These are phyloP conservation scores for Leucocoprinus sp. DNA, from an alignment of 768 basidiomycete species.

Conservation along the genomic window DNA sequence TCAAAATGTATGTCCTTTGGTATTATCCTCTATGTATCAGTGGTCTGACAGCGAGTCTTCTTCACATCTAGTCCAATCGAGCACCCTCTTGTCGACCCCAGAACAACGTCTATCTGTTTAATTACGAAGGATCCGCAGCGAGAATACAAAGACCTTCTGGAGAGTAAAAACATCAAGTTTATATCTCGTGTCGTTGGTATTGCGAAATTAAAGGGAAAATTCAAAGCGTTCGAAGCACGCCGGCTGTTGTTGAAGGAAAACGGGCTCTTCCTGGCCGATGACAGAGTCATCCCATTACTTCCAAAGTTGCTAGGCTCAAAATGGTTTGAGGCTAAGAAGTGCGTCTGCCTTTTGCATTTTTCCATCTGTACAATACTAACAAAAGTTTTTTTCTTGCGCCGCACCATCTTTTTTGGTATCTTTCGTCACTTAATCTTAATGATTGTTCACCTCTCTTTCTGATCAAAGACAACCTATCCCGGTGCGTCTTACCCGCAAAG, in stretches of 20 bases:
- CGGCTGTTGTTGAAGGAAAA: conserved; percentile 81
- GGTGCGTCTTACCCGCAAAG: conserved; percentile 80
- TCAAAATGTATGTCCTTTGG: conserved; percentile 54
- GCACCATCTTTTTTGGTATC: neutral
- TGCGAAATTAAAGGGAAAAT: conserved; percentile 90
- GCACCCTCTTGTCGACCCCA: conserved; percentile 79
- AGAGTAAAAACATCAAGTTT: conserved; percentile 72
- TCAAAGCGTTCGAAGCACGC: conserved; percentile 76
- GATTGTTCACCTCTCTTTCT: neutral
- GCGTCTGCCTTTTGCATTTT: conserved; percentile 18
- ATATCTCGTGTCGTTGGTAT: conserved; percentile 88
- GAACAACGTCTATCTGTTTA: conserved; percentile 73
- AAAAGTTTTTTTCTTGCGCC: conserved; percentile 1
- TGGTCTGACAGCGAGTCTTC: neutral
- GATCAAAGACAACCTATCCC: conserved; percentile 82
- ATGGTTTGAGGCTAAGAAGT: conserved; percentile 97
- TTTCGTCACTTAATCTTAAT: neutral
- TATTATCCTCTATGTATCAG: neutral
- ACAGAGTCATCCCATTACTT: conserved; percentile 78
- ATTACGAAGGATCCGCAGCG: conserved; percentile 95
- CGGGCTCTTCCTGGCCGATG: conserved; percentile 89
- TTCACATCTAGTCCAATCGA: conserved; percentile 50
- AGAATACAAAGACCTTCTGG: conserved; percentile 91
- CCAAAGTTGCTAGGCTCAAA: conserved; percentile 82
- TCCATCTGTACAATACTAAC: neutral